phyloP scores from a whole-genome alignment of 768 basidiomycete genomes.

The Gelatoporia subvermispora region DNA sequence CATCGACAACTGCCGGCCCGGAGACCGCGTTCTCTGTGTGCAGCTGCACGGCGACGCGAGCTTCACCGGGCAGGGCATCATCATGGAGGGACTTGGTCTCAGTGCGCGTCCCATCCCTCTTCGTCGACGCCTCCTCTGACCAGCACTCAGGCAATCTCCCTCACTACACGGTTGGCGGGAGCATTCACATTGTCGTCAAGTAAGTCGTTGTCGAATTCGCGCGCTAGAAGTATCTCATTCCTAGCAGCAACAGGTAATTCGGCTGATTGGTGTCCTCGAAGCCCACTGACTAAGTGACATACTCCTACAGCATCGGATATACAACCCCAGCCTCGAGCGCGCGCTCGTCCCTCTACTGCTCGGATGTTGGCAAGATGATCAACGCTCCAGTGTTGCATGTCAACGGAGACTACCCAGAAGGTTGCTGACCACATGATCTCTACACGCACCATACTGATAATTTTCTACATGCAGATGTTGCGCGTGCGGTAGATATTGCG shows the following conservation, averaged over 20 bases:
- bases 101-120: conserved; percentile 47
- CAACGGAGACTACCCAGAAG: conserved; percentile 89
- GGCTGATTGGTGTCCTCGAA: neutral
- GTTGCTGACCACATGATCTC: conserved; percentile 22
- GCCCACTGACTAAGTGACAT: no score
- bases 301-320: conserved; percentile 69
- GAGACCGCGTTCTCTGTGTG: conserved; percentile 80
- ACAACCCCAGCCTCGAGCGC: conserved; percentile 84
- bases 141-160: conserved; percentile 68
- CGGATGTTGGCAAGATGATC: conserved; percentile 87
- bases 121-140: neutral
- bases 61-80: conserved; percentile 85
- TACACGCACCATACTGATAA: neutral
- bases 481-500: conserved; percentile 80
- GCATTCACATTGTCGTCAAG: conserved; percentile 89
- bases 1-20: conserved; percentile 34
- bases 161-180: conserved; percentile 88
- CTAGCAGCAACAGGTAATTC: conserved; percentile 49
- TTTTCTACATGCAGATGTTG: conserved; percentile 54
- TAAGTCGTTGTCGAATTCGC: conserved; percentile 35
- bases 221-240: neutral
- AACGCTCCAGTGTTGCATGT: conserved; percentile 86
- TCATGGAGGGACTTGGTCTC: conserved; percentile 83
- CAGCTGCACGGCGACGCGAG: conserved; percentile 91
- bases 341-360: conserved; percentile 83